Percentiles rank a stretch among this genome's conserved stretches.
phyloP scores from a whole-genome alignment of 305 asterid species.

The Salvia sclarea region DNA sequence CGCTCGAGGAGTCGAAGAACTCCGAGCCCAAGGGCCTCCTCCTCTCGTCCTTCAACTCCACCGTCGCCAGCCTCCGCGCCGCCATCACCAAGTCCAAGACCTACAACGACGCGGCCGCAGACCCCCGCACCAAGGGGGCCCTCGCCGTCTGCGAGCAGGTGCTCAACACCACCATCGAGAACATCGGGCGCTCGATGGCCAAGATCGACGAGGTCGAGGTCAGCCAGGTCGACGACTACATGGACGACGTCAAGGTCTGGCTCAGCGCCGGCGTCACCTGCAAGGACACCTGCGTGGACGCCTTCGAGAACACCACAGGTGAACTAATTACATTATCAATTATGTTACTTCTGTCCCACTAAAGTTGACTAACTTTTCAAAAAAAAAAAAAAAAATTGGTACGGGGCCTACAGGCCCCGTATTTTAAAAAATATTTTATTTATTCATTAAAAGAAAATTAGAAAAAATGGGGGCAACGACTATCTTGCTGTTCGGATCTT shows the following conservation, averaged over 20 bases:
- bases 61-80: constrained; percentile 41
- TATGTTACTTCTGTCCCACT: too few relatives aligned
- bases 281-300: constrained; percentile 80
- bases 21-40: constrained; percentile 65
- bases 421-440: too few relatives aligned
- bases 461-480: too few relatives aligned
- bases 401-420: too few relatives aligned
- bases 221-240: constrained; percentile 43
- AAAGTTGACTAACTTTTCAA: too few relatives aligned
- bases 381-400: too few relatives aligned
- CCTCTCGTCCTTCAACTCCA: constrained; percentile 46
- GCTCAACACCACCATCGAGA: constrained; percentile 61
- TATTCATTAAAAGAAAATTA: too few relatives aligned
- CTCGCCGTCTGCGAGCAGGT: constrained; percentile 55
- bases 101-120: constrained; percentile 50
- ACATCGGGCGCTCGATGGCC: constrained; percentile 56
- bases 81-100: constrained; percentile 45
- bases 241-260: constrained; percentile 77
- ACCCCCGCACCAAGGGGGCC: constrained; percentile 56
- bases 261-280: constrained; percentile 68
- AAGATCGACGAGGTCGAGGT: constrained; percentile 44
- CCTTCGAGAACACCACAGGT: constrained; percentile 73
- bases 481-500: too few relatives aligned
- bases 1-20: constrained; percentile 48
- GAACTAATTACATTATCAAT: too few relatives aligned